Evolutionary conservation across 2,329 filamentous ascomycete genomes (phyloP), one percentile per base, ranked within the genome.

Genomic region (Sporothrix dimorphospora): DNA sequence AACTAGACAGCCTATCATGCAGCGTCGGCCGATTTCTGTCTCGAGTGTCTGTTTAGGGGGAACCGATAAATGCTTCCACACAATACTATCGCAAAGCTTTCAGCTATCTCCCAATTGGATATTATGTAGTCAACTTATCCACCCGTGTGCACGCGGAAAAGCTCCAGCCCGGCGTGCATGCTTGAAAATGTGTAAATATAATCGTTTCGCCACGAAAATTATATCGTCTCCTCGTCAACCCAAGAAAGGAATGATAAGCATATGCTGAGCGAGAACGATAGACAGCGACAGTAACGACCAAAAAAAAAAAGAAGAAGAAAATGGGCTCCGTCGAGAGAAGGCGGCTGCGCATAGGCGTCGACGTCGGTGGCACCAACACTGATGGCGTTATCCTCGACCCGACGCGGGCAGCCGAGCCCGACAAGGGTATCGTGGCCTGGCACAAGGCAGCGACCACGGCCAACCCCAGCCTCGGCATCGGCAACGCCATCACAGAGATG

Each of bases 351-450:
- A 82, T 85, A 45, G 83, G 83, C 63, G 82, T 85, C 55, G 83
- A 85, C 70, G 83, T 85, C 5, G 83, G 83, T 63, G 85, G 73
- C 34, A 88, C 85, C 63, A 88, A 87, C 75, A 88, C 85, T 7
- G 86, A 88, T 71, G 85, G 84, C 14, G 85, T 86, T 30, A 79
- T 87, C 21, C 79, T 88, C 19, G 83, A 87, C 72, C 84, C 82
- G 2, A 74, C 79, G 11, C 77, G 79, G 38, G 77, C 79, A 0
- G 78, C 78, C 4, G 79, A 80, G 6, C 75, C 78, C 1, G 77
- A 79, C 71, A 82, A 80, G 73, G 84, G 84, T 40, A 84, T 87
- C 67, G 69, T 86, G 0, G 84, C 85, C 9, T 85, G 83, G 81
- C 79, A 86, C 77, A 87, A 87, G 76, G 78, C 84, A 0, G 79